Base-by-base conservation (phyloP, 1,284 basidiomycete genomes). In the Dichomitus squalens region DNA sequence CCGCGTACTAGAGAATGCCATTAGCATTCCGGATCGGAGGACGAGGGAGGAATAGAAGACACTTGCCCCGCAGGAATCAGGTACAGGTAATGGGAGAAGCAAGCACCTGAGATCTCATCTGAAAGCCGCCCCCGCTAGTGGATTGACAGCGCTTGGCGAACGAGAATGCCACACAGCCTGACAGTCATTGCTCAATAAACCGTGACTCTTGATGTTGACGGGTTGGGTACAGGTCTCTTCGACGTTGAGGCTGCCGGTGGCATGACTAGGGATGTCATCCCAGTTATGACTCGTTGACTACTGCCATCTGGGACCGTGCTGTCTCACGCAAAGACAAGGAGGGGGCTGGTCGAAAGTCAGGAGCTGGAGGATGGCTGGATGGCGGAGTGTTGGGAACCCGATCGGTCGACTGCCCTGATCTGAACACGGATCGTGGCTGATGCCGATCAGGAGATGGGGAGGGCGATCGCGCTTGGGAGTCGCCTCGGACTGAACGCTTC, bases 21-120 rank as follows among this genome's bases (percentile, higher is more conserved):
- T 58, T 40, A 60, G 58, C 58, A 40, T 48, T 58, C 61, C 61
- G 61, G 53, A 27, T 27, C 52, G 58, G 49, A 51, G 55, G 54
- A n/a, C n/a, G n/a, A 41, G 23, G 48, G 40, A 49, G 39, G 33
- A 46, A 25, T 25, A 38, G 53, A 55, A 44, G 14, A 36, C 35
- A 33, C 40, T 44, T 21, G n/a, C 23, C 29, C 5, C 16, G 31
- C 47, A 31, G 39, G 23, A 7, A 40, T 20, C 38, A 55, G 47
- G 53, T 48, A 55, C 53, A 55, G 38, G 8, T 31, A 27, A 29
- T 44, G 16, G 11, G 39, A 20, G 41, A 21, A 11, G 23, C 23
- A 46, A 33, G 21, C 11, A 50, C 40, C 23, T 34, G 49, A 39
- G 53, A 44, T 53, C 34, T 34, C 29, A 54, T 54, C 38, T 49